Evolutionary conservation across 148 eudicot genomes (phyloP), one percentile per base, ranked within the genome.

Genomic region (Vaccinium macrocarpon): DNA sequence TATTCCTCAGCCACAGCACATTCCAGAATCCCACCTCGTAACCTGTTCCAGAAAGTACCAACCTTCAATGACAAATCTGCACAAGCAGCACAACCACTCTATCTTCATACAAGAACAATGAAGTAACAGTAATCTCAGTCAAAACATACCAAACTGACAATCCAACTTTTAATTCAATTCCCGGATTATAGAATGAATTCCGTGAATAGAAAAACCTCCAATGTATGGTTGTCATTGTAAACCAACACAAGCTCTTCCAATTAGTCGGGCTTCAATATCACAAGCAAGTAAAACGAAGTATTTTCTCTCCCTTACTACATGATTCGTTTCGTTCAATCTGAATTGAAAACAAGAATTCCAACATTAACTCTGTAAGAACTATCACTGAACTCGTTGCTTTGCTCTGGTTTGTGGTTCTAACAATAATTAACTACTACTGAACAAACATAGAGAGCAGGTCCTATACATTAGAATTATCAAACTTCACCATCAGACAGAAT

Each of bases 251-350:
- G 11, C 61, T 78, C 72, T 42, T 21, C 71, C 35, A 80, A 80
- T 42, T 27, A 42, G 73, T 15, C 55, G n/a, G 82, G 73, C 18
- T 80, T 38, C 68, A 35, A 79, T 16, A 79, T 21, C 82, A 57
- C 71, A 38, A 61, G 16, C 62, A 66, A 66, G 72, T 35, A 66
- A 66, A 25, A 11, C 13, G 15, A 14, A 5, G 15, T 6, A 1
- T 59, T 1, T 5, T 21, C 10, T 21, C 9, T 19, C 23, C 64
- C 25, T 59, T 59, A 19, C 21, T 59, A 59, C 23, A 23, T 23
- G 0, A 6, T 21, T 59, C 6, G 3, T 59, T 55, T 55, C 59
- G 6, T 12, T 5, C 10, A 53, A 3, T 5, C 46, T 23, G 27
- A 52, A 52, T n/a, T 16, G 5, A 55, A 53, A 79, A 29, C 23